Evolutionary conservation across 2,329 filamentous ascomycete species (phyloP).

Genomic region (Rhexocercosporidium sp.): DNA sequence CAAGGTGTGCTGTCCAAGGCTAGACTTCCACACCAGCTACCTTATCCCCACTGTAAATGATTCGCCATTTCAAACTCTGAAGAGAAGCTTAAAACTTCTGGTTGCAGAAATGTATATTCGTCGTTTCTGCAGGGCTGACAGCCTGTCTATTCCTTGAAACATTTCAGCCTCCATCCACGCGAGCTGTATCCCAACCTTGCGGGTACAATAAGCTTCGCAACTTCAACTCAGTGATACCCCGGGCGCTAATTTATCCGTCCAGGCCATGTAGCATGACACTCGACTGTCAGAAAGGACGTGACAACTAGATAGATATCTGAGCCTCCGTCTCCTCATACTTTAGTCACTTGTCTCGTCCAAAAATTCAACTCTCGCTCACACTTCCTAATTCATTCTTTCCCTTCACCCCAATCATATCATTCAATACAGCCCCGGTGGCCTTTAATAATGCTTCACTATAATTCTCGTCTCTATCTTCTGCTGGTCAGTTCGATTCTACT

Average conservation of each 20-base stretch:
- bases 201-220: neutral
- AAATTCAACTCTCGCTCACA: neutral
- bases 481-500: slow-evolving; percentile 9
- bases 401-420: neutral
- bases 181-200: neutral
- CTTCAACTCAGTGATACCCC: neutral
- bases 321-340: neutral
- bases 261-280: neutral
- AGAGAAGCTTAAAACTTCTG: neutral
- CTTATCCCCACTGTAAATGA: neutral
- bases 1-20: neutral
- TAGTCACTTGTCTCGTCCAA: neutral
- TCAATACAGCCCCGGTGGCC: slow-evolving; percentile 9
- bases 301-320: neutral
- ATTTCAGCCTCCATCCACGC: neutral
- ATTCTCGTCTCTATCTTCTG: neutral
- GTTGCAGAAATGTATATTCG: slow-evolving; percentile 1
- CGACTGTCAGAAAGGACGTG: neutral
- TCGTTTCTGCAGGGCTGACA: slow-evolving; percentile 1
- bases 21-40: neutral
- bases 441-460: slow-evolving; percentile 10
- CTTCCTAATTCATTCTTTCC: neutral
- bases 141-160: neutral
- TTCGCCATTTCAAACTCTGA: neutral
- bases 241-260: neutral